Conservation (phyloP, 129 eudicot species). For the Solidago caesia region DNA sequence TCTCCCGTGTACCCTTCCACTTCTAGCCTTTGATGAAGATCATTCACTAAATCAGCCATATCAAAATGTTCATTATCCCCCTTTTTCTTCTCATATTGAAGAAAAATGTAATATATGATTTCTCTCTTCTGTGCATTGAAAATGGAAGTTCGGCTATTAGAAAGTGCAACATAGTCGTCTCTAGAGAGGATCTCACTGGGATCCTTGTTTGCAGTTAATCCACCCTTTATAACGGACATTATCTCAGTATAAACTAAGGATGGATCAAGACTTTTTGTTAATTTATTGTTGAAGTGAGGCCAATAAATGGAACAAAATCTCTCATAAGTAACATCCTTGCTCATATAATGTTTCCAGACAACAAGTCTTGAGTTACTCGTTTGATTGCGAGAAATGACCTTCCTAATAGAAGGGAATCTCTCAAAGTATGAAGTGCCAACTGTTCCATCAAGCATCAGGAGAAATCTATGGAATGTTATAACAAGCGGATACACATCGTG, state of each 20-base stretch:
- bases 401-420: slow-evolving; percentile 36
- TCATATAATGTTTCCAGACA: slow-evolving; percentile 44
- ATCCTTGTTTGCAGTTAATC: slow-evolving; percentile 36
- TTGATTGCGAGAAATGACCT: slow-evolving; percentile 12
- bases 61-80: slow-evolving; percentile 58
- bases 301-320: slow-evolving; percentile 55
- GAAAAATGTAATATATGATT: slow-evolving; percentile 44
- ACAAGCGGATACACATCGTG: slow-evolving; percentile 60
- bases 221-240: slow-evolving; percentile 80
- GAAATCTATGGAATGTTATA: slow-evolving; percentile 62
- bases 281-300: slow-evolving; percentile 56
- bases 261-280: slow-evolving; percentile 57
- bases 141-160: slow-evolving; percentile 48
- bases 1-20: slow-evolving; percentile 45
- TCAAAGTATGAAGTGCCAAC: slow-evolving; percentile 61
- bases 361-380: slow-evolving; percentile 31
- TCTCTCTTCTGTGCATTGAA: slow-evolving; percentile 41
- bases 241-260: slow-evolving; percentile 71
- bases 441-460: slow-evolving; percentile 87
- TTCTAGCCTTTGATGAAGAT: slow-evolving; percentile 62
- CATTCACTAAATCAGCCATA: slow-evolving; percentile 70
- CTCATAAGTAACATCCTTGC: slow-evolving; percentile 59
- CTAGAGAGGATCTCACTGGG: slow-evolving; percentile 28
- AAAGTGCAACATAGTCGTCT: slow-evolving; percentile 50
- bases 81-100: slow-evolving; percentile 62